phyloP scores from a whole-genome alignment of 306 rosid species.

The Albizia julibrissin region DNA sequence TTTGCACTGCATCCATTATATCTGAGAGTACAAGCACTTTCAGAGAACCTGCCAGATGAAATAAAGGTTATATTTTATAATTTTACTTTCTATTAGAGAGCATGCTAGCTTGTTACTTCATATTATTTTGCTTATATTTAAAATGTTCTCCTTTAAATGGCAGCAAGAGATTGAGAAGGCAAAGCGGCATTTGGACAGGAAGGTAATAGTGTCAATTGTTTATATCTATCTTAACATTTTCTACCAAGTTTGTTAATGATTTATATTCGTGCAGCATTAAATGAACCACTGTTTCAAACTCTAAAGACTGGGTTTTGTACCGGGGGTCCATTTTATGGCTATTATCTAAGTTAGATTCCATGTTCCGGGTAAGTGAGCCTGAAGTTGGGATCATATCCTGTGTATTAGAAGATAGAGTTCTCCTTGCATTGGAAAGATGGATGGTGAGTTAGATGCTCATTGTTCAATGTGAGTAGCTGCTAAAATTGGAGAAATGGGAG shows the following conservation, averaged over 20 bases:
- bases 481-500: not conserved
- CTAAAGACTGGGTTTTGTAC: slow-evolving; percentile 15
- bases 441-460: slow-evolving; percentile 13
- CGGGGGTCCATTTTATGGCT: not conserved
- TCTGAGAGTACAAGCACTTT: slow-evolving; percentile 89
- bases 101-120: not conserved
- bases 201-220: slow-evolving; percentile 57
- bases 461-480: not conserved
- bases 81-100: slow-evolving; percentile 20
- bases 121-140: slow-evolving; percentile 30
- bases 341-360: slow-evolving; percentile 14
- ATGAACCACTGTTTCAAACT: slow-evolving; percentile 26
- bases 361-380: slow-evolving; percentile 3
- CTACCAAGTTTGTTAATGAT: slow-evolving; percentile 1
- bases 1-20: slow-evolving; percentile 95
- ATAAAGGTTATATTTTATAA: slow-evolving; percentile 58
- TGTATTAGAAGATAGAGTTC: slow-evolving; percentile 5
- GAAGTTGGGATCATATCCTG: slow-evolving; percentile 16
- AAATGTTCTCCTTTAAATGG: slow-evolving; percentile 40
- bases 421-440: slow-evolving; percentile 11
- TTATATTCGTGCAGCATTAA: not conserved
- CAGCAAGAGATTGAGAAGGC: slow-evolving; percentile 84
- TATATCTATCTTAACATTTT: slow-evolving; percentile 26
- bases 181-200: slow-evolving; percentile 67
- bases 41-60: slow-evolving; percentile 69